Evolutionary conservation across 208 protist species (phyloP).

Genomic region (Willaertia magna): DNA sequence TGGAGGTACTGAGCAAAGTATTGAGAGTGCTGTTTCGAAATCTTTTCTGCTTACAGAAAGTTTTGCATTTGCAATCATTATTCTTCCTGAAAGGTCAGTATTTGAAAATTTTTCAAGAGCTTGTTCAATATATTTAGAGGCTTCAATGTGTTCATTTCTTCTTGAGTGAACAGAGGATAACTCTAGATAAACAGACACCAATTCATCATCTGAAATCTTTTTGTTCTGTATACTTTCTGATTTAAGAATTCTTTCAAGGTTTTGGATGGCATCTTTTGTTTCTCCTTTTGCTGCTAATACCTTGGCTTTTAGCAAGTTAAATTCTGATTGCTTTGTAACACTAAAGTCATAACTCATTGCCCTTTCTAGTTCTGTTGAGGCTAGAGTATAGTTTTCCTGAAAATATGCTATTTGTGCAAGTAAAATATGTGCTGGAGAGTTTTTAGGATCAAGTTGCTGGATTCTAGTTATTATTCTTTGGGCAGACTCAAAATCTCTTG

Average conservation of each 20-base stretch:
- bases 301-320: constrained; percentile 70
- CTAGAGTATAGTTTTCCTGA: constrained; percentile 56
- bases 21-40: background rate
- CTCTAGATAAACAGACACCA: constrained; percentile 62
- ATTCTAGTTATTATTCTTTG: constrained; percentile 48
- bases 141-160: background rate
- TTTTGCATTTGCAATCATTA: constrained; percentile 2
- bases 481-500: constrained; percentile 53
- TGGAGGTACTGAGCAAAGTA: constrained; percentile 33
- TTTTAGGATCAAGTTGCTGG: constrained; percentile 51
- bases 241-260: constrained; percentile 36
- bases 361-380: constrained; percentile 62
- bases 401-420: constrained; percentile 69
- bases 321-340: constrained; percentile 68
- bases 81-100: background rate
- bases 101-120: background rate
- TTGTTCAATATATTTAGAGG: background rate
- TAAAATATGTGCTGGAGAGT: constrained; percentile 65
- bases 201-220: background rate
- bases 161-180: constrained; percentile 55
- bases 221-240: constrained; percentile 4
- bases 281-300: constrained; percentile 53
- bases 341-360: constrained; percentile 78
- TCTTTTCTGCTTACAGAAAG: background rate
- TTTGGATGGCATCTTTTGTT: constrained; percentile 47